A percentile compares a stretch with the other conserved stretches of the same genome.
Evolutionary conservation across 306 rosid genomes (phyloP).

Genomic region (Dryas octopetala): DNA sequence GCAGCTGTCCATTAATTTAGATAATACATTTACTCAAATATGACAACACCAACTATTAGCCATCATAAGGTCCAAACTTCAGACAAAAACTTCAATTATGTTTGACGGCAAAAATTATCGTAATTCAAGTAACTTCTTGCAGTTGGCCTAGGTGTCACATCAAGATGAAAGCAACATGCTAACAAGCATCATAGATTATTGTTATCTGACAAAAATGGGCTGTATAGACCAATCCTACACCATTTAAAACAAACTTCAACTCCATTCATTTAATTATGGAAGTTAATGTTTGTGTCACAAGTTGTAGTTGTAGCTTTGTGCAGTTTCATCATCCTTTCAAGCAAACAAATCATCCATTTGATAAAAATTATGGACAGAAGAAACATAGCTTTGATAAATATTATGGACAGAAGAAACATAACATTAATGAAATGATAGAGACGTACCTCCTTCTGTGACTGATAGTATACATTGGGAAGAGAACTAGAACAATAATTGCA

Average conservation of each 20-base stretch:
- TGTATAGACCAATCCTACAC: background rate
- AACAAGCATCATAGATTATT: background rate
- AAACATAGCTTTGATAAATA: constrained; percentile 19
- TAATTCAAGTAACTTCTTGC: background rate
- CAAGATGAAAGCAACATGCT: constrained; percentile 3
- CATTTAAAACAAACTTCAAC: background rate
- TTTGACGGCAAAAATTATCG: background rate
- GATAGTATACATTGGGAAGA: constrained; percentile 71
- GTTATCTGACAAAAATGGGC: background rate
- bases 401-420: constrained; percentile 15
- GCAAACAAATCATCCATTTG: constrained; percentile 16
- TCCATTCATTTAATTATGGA: background rate
- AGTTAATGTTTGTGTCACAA: background rate
- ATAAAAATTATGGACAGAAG: constrained; percentile 19
- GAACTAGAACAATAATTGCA: constrained; percentile 81
- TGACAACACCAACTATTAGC: background rate
- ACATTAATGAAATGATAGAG: constrained; percentile 4
- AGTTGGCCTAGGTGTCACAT: background rate
- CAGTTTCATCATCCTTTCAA: constrained; percentile 26
- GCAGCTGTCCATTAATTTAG: background rate
- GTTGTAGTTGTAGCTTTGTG: constrained; percentile 8
- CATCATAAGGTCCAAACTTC: background rate
- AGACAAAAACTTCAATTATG: background rate
- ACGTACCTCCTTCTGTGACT: constrained; percentile 94
- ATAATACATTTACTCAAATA: background rate